Evolutionary conservation across 345 rosid genomes (phyloP), one percentile per base, ranked within the genome.

Genomic region (Sisymbrium altissimum): DNA sequence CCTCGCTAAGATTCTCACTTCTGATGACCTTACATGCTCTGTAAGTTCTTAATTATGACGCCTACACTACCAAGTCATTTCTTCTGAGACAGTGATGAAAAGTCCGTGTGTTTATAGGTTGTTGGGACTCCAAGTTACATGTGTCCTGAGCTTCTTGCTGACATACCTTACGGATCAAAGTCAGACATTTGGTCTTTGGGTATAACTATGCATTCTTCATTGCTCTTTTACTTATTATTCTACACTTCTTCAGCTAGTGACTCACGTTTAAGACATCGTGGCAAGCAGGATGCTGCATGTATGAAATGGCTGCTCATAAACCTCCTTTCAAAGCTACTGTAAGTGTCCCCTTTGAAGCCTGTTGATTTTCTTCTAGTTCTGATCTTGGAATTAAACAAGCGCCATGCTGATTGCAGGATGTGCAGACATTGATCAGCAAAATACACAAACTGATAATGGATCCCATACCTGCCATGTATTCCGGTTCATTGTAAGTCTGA

Each of bases 111-210:
- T 64, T 33, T 39, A 68, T 78, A 95, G 97, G 93, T 95, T 69
- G 99, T 92, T 68, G 99, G 99, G 50, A 95, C 99, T 72, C 99
- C 99, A 19, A 95, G 96, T 77, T 92, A 95, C 76, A 95, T 95
- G 99, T 95, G 99, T 66, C 99, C 99, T 17, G 99, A 95, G 84
- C 93, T 95, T 71, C 96, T 95, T 68, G 96, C 99, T 63, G 99
- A 95, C 74, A 89, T 95, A 78, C 96, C 97, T 30, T 92, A 95
- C 55, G 99, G 99, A 67, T 88, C 97, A 74, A 95, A 92, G 85
- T 95, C 99, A 38, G 99, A 95, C 81, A 89, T 95, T 62, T 95
- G 99, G 99, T 95, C 97, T 49, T 83, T 95, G 78, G 99, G 99
- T 92, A 77, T 53, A 38, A 53, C 76, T 27, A 68, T 23, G 17